Evolutionary conservation across 495 filamentous ascomycete genomes (phyloP), one percentile per base, ranked within the genome.

Genomic region (Penicillium soppii): DNA sequence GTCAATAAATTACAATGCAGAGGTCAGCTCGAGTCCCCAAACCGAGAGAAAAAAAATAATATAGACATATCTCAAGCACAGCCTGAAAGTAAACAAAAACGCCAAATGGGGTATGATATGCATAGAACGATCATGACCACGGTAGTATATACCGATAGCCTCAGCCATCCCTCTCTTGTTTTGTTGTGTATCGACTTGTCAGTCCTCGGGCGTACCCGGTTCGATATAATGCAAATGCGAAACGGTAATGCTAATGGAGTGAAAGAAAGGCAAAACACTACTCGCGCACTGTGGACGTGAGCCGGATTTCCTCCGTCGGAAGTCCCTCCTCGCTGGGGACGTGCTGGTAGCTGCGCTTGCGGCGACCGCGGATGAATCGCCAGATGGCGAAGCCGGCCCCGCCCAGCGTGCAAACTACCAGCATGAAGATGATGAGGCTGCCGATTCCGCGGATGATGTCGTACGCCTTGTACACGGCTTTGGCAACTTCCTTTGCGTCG

Each of bases 401-500:
- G 20, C 62, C 60, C 30, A 68, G 27, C 2, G 60, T 56, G 47
- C 66, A 60, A 2, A 49, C 26, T 15, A 66, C 21, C 23, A 71
- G 43, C 35, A 72, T 58, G 48, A 71, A 59, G 25, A 74, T 62
- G 36, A 74, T 42, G 0, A 74, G 44, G 27, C 61, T 60, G 4
- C 69, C 66, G 0, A 72, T 56, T 16, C 62, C 68, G 39, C 58
- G 64, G 20, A 74, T 62, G 30, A 74, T 55, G 9, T 72, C 66
- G 53, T 63, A 69, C 10, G 71, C 71, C 56, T 59, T 62, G 52
- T 52, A 57, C 10, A 66, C 62, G 2, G 66, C 56, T 33, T 69
- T 61, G 36, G 69, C 67, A 5, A 64, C 65, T 33, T 66, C 65
- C 32, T 71, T 63, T 7, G 67, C 56, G 21, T 68, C 57, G 16